Percentiles rank a stretch among this genome's conserved stretches.
These are phyloP conservation scores for Zanthoxylum bungeanum DNA, from an alignment of 345 rosid genomes.

Conservation along the genomic window DNA sequence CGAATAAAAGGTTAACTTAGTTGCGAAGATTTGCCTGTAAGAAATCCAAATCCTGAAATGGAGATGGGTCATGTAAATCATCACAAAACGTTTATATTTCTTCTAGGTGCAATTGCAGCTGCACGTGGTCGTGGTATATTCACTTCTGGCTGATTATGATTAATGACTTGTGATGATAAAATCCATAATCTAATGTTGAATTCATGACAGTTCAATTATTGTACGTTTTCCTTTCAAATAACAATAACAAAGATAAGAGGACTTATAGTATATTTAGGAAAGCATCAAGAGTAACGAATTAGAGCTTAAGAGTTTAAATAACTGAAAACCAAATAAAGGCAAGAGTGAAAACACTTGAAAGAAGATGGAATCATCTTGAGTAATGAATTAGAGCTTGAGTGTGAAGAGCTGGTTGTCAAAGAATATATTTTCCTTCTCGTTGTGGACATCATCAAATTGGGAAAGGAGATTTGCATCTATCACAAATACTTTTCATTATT, in stretches of 20 bases:
- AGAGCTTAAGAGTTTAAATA: not conserved
- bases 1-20: not conserved
- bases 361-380: too few relatives aligned
- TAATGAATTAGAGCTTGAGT: too few relatives aligned
- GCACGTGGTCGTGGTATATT: not conserved
- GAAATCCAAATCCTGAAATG: not conserved
- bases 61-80: not conserved
- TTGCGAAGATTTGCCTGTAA: not conserved
- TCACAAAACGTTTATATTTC: not conserved
- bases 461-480: not conserved
- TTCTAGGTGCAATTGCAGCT: not conserved
- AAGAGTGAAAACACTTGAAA: not conserved
- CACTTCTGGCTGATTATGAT: not conserved
- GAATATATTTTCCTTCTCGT: not conserved
- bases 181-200: not conserved
- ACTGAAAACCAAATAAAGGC: not conserved
- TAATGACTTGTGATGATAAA: not conserved
- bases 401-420: not conserved
- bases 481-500: not conserved
- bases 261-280: not conserved
- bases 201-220: not conserved
- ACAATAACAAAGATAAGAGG: not conserved
- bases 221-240: not conserved
- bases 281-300: not conserved
- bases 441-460: not conserved